Conservation (phyloP, 495 filamentous ascomycete species). For the Penicillium turbatum region DNA sequence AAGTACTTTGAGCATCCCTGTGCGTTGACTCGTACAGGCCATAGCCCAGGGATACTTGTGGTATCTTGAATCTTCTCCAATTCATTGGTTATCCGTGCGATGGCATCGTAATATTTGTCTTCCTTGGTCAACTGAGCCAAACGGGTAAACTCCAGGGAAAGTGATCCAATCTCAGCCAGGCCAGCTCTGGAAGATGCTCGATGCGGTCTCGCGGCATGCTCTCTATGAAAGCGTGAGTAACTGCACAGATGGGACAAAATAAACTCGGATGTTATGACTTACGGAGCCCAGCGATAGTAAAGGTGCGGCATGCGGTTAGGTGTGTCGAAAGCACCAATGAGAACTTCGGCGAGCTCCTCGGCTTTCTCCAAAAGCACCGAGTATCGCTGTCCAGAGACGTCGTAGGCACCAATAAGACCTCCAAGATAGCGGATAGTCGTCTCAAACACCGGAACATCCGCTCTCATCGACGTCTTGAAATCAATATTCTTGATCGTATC, state of each 20-base stretch:
- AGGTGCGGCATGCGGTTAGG: slow-evolving; percentile 92
- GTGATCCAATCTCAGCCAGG: slow-evolving; percentile 82
- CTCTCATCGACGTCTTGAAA: slow-evolving; percentile 68
- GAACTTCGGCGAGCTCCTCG: slow-evolving; percentile 77
- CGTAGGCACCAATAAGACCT: slow-evolving; percentile 77
- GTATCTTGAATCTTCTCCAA: slow-evolving; percentile 72
- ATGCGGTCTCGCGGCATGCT: slow-evolving; percentile 59
- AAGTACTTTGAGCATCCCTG: slow-evolving; percentile 55
- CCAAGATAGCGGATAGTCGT: slow-evolving; percentile 85
- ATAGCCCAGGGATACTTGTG: slow-evolving; percentile 77
- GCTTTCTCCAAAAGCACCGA: slow-evolving; percentile 76
- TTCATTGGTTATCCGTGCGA: slow-evolving; percentile 86
- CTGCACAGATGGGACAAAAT: background rate
- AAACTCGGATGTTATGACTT: slow-evolving; percentile 24
- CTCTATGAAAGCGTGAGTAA: slow-evolving; percentile 27
- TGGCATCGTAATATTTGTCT: slow-evolving; percentile 87
- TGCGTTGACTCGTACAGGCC: slow-evolving; percentile 77
- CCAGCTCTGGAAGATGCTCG: slow-evolving; percentile 58
- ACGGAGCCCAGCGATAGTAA: slow-evolving; percentile 82
- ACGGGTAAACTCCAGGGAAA: slow-evolving; percentile 93
- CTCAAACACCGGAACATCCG: slow-evolving; percentile 77
- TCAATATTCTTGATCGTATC: slow-evolving; percentile 75
- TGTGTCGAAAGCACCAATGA: slow-evolving; percentile 93
- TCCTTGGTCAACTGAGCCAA: slow-evolving; percentile 87
- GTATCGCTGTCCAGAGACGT: slow-evolving; percentile 68